Conservation (phyloP, 2,329 filamentous ascomycete genomes). For the Penicillium sp. region DNA sequence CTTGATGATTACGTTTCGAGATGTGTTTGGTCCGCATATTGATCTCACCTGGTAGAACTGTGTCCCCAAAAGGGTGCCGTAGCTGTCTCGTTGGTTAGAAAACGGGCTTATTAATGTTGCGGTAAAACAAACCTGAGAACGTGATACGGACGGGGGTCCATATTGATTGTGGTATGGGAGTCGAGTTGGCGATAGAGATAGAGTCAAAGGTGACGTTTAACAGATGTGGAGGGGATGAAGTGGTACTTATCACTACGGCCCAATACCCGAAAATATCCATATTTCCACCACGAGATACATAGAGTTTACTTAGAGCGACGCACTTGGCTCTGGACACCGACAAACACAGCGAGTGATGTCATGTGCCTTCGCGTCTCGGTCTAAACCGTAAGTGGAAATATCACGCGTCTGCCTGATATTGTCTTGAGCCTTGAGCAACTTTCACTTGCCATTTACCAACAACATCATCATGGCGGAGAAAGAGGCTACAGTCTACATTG, state of each 20-base stretch:
- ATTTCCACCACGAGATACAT: conserved; percentile 8
- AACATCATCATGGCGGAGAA: conserved; percentile 74
- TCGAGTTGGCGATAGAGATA: neutral
- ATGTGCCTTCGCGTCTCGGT: conserved; percentile 40
- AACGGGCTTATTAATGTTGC: neutral
- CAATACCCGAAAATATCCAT: neutral
- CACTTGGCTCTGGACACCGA: conserved; percentile 9
- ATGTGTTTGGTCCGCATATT: neutral
- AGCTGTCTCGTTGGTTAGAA: conserved; percentile 52
- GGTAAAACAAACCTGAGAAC: conserved; percentile 29
- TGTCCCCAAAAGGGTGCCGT: conserved; percentile 81
- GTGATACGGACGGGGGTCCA: conserved; percentile 37
- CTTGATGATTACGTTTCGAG: neutral
- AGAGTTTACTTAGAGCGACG: neutral
- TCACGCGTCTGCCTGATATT: conserved; percentile 44
- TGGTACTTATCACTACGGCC: conserved; percentile 1
- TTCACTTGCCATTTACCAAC: conserved; percentile 3
- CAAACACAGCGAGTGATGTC: conserved; percentile 33
- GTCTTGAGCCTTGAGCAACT: conserved; percentile 8
- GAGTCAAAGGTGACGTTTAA: conserved; percentile 1
- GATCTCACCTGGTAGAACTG: conserved; percentile 74
- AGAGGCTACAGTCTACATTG: conserved; percentile 86
- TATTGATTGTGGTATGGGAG: conserved; percentile 19
- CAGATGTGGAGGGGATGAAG: neutral
- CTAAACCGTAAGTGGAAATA: conserved; percentile 38